phyloP scores from a whole-genome alignment of 2,329 filamentous ascomycete genomes.

The Aspergillus fischeri region DNA sequence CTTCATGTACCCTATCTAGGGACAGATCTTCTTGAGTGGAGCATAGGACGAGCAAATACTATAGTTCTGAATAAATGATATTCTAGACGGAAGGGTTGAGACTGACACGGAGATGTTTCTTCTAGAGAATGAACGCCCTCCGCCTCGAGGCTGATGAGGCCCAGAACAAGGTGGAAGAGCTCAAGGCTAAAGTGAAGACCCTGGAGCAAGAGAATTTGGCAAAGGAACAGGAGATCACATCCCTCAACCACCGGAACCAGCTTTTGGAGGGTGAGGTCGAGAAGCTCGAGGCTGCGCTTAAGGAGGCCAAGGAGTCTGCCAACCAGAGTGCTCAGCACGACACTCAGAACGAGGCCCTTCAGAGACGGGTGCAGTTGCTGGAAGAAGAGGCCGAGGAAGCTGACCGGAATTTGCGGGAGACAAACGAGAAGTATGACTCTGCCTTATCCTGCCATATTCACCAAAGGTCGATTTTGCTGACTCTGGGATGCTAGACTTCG shows the following conservation, averaged over 20 bases:
- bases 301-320: constrained; percentile 82
- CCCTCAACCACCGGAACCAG: constrained; percentile 90
- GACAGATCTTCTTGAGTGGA: not conserved
- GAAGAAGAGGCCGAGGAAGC: constrained; percentile 97
- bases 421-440: constrained; percentile 88
- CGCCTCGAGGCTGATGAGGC: constrained; percentile 90
- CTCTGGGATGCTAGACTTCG: constrained; percentile 66
- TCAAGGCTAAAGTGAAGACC: constrained; percentile 78
- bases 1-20: constrained; percentile 13
- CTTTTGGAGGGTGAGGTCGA: constrained; percentile 87
- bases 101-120: constrained; percentile 8
- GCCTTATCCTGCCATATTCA: not conserved
- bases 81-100: constrained; percentile 10
- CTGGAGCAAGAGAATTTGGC: constrained; percentile 92
- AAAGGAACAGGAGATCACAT: constrained; percentile 98
- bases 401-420: constrained; percentile 92
- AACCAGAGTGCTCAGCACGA: constrained; percentile 78
- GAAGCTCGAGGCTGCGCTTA: constrained; percentile 79
- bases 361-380: constrained; percentile 88
- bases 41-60: not conserved
- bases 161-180: constrained; percentile 75
- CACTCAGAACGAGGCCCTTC: constrained; percentile 85
- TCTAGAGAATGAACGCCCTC: constrained; percentile 89
- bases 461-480: constrained; percentile 11
- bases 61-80: constrained; percentile 17